phyloP scores from a whole-genome alignment of 2,329 filamentous ascomycete species.

The Monilinia aucupariae region DNA sequence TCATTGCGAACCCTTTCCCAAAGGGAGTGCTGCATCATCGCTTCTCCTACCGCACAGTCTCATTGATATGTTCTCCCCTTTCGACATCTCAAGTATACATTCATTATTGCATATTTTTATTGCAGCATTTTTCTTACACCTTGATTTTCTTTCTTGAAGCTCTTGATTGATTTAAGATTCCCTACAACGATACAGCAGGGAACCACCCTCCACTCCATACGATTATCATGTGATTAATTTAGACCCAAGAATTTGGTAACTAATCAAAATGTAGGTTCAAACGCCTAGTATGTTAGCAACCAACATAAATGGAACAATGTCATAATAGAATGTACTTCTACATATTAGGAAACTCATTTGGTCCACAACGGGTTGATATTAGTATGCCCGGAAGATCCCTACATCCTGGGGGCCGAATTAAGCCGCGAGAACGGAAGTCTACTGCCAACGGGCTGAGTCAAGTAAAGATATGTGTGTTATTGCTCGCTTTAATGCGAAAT shows the following conservation, averaged over 20 bases:
- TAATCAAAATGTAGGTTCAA: conserved; percentile 7
- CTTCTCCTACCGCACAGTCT: conserved; percentile 13
- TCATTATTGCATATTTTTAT: neutral
- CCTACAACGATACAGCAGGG: neutral
- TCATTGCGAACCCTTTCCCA: conserved; percentile 4
- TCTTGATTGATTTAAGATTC: neutral
- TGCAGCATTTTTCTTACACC: neutral
- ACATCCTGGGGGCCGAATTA: neutral
- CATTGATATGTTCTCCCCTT: neutral
- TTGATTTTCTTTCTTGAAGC: neutral
- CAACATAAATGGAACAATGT: conserved; percentile 9
- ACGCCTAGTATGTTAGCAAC: neutral
- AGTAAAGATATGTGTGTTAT: neutral
- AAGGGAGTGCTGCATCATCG: neutral
- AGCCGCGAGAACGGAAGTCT: neutral
- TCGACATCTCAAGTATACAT: neutral
- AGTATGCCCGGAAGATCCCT: neutral
- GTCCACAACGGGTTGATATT: neutral
- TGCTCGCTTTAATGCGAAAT: neutral
- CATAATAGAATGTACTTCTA: neutral
- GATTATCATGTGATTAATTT: conserved; percentile 11
- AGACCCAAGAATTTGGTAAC: neutral
- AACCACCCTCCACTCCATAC: conserved; percentile 1
- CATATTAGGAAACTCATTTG: conserved; percentile 9
- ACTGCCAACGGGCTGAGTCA: conserved; percentile 2